Evolutionary conservation across 2,329 filamentous ascomycete species (phyloP).

Genomic region (Zopfia rhizophila): DNA sequence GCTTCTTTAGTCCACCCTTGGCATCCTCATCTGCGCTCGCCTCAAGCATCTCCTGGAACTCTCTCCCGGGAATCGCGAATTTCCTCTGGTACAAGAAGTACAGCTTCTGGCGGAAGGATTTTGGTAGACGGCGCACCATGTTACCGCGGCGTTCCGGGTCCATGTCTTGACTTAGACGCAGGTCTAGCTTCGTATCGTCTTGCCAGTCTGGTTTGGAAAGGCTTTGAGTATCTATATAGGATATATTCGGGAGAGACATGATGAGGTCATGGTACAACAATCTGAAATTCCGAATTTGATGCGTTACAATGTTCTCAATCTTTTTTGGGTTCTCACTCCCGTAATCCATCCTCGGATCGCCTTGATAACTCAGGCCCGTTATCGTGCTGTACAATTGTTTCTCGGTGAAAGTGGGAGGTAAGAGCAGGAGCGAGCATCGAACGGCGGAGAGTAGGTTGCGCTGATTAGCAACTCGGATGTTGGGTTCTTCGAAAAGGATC

Average conservation of each 20-base stretch:
- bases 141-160: constrained; percentile 89
- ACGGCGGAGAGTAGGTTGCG: constrained; percentile 93
- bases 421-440: constrained; percentile 85
- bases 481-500: constrained; percentile 92
- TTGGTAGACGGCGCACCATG: constrained; percentile 92
- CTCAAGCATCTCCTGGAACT: constrained; percentile 87
- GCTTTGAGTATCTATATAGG: constrained; percentile 74
- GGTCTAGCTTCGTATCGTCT: constrained; percentile 66
- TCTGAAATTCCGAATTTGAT: constrained; percentile 92
- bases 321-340: constrained; percentile 92
- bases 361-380: constrained; percentile 90
- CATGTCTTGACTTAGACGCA: constrained; percentile 87
- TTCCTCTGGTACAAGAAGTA: constrained; percentile 97
- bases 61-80: constrained; percentile 82
- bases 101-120: constrained; percentile 84
- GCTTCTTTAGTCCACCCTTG: constrained; percentile 71
- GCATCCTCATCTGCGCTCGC: constrained; percentile 75
- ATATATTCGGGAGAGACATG: constrained; percentile 87
- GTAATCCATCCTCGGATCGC: constrained; percentile 94
- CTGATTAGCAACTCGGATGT: constrained; percentile 92
- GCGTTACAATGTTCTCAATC: constrained; percentile 90
- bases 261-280: constrained; percentile 90
- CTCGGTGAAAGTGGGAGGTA: constrained; percentile 87
- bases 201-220: constrained; percentile 68
- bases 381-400: constrained; percentile 90